Conservation (phyloP, 495 filamentous ascomycete species). For the Aspergillus carlsbadensis region DNA sequence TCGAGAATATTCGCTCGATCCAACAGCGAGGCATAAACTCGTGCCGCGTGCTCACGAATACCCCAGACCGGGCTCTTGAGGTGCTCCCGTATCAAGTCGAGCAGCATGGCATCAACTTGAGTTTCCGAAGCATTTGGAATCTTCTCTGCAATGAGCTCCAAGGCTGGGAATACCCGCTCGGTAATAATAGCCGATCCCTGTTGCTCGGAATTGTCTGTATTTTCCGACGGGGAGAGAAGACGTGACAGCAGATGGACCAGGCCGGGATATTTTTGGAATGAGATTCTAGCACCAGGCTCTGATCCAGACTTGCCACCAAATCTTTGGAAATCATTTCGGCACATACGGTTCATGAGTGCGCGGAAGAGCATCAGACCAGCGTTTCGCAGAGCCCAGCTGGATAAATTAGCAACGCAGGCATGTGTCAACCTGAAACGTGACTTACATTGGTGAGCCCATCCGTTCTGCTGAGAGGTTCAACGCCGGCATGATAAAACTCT, state of each 20-base stretch:
- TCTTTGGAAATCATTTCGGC: slow-evolving; percentile 34
- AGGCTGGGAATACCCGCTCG: slow-evolving; percentile 81
- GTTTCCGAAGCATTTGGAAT: slow-evolving; percentile 35
- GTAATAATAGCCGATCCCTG: slow-evolving; percentile 47
- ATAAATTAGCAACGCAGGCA: slow-evolving; percentile 14
- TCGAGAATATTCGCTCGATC: slow-evolving; percentile 49
- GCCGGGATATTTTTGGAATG: slow-evolving; percentile 65
- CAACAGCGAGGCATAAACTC: slow-evolving; percentile 69
- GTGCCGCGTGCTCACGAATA: slow-evolving; percentile 85
- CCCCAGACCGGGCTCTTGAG: slow-evolving; percentile 80
- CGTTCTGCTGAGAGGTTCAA: slow-evolving; percentile 72
- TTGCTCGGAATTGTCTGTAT: slow-evolving; percentile 27
- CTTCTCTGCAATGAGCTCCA: slow-evolving; percentile 72
- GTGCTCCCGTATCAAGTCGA: slow-evolving; percentile 36
- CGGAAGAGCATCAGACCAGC: slow-evolving; percentile 87
- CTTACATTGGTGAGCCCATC: slow-evolving; percentile 61
- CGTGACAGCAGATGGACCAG: slow-evolving; percentile 65
- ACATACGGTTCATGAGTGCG: slow-evolving; percentile 72
- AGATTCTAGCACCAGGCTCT: slow-evolving; percentile 41
- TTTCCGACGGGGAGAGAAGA: slow-evolving; percentile 54
- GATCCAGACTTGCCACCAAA: slow-evolving; percentile 44
- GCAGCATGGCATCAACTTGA: slow-evolving; percentile 30
- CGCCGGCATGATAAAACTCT: slow-evolving; percentile 66
- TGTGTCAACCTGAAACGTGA: background rate
- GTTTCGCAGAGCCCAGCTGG: slow-evolving; percentile 89